These are phyloP conservation scores for Spathaspora gorwiae DNA, from an alignment of 805 yeast species.

Conservation along the genomic window DNA sequence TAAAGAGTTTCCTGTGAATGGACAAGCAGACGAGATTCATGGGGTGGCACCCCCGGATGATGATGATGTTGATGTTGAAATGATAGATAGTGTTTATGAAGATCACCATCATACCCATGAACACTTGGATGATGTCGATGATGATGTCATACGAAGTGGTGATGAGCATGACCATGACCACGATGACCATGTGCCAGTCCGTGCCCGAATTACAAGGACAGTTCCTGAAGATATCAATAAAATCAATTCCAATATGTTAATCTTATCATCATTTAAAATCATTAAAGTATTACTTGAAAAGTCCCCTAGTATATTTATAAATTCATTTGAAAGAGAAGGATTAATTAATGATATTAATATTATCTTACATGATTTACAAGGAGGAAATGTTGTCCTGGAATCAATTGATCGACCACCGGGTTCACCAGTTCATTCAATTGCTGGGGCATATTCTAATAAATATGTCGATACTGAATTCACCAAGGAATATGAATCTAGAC, in stretches of 20 bases:
- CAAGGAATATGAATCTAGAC: slow-evolving; percentile 19
- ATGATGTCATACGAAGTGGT: neutral
- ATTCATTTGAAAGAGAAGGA: slow-evolving; percentile 67
- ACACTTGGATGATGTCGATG: slow-evolving; percentile 3
- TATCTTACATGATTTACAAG: slow-evolving; percentile 23
- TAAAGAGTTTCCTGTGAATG: slow-evolving; percentile 4
- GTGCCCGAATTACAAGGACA: neutral
- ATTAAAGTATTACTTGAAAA: slow-evolving; percentile 41
- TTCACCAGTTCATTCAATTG: slow-evolving; percentile 2
- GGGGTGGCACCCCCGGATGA: neutral
- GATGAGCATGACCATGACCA: slow-evolving; percentile 6
- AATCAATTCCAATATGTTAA: slow-evolving; percentile 34
- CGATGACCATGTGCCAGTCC: slow-evolving; percentile 6
- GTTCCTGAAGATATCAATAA: slow-evolving; percentile 12
- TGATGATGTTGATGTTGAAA: slow-evolving; percentile 2
- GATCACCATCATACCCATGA: no score
- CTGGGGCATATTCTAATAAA: slow-evolving; percentile 16
- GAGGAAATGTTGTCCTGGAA: neutral
- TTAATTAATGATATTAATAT: slow-evolving; percentile 47
- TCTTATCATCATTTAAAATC: slow-evolving; percentile 50
- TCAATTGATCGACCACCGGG: neutral
- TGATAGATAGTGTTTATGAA: neutral
- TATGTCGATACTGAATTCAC: slow-evolving; percentile 28
- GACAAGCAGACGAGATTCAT: no score
- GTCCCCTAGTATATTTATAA: slow-evolving; percentile 39